These are phyloP conservation scores for Capsella rubella DNA, from an alignment of 441 rosid genomes.

Conservation along the genomic window DNA sequence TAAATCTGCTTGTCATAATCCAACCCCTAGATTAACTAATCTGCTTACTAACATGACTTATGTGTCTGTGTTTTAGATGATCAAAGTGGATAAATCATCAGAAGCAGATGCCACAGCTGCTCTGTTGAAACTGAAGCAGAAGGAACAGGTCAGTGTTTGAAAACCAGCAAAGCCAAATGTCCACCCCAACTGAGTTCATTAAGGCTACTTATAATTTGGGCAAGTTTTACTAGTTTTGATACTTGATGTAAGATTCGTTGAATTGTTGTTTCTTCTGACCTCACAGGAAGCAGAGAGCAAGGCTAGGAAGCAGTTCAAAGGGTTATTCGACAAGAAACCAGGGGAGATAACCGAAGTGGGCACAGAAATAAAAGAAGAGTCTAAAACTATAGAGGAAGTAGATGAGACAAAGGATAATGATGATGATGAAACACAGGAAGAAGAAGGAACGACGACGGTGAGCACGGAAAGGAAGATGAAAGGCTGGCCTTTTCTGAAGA, in stretches of 20 bases:
- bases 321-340: conserved; percentile 80
- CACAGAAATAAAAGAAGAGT: conserved; percentile 44
- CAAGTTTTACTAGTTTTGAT: not conserved
- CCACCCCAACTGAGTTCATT: not conserved
- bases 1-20: not conserved
- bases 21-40: not conserved
- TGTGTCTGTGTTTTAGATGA: conserved; percentile 43
- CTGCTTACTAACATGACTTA: conserved; percentile 3
- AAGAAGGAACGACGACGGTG: conserved; percentile 20
- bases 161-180: not conserved
- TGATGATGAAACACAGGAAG: conserved; percentile 26
- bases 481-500: conserved; percentile 40
- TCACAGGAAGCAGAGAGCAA: conserved; percentile 78
- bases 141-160: conserved; percentile 65
- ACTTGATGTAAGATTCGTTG: not conserved
- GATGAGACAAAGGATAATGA: conserved; percentile 26
- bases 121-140: conserved; percentile 79
- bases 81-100: conserved; percentile 47
- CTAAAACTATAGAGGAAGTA: conserved; percentile 40
- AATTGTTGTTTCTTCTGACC: conserved; percentile 6
- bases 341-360: conserved; percentile 62
- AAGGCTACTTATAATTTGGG: not conserved
- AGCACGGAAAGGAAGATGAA: conserved; percentile 29
- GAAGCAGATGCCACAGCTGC: conserved; percentile 54
- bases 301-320: conserved; percentile 88